Conservation (phyloP, 2,329 filamentous ascomycete species). For the Hymenoscyphus fructigenus region DNA sequence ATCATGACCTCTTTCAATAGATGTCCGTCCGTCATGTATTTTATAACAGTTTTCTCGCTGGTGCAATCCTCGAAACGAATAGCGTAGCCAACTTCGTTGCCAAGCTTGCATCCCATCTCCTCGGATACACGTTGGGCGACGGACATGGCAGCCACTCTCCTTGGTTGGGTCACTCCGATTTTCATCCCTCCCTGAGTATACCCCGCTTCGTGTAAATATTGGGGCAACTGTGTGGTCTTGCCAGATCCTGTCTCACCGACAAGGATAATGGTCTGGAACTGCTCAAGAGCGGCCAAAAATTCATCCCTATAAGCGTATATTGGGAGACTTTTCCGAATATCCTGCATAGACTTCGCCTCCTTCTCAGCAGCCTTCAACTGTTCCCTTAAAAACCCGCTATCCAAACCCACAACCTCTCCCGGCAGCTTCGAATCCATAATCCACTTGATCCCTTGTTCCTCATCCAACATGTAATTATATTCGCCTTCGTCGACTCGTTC, state of each 20-base stretch:
- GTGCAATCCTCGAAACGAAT: constrained; percentile 97
- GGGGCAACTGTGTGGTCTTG: constrained; percentile 61
- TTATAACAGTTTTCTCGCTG: constrained; percentile 83
- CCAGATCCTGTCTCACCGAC: constrained; percentile 45
- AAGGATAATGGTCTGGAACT: constrained; percentile 74
- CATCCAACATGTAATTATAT: too few relatives aligned
- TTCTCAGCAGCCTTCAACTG: too few relatives aligned
- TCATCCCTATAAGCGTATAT: constrained; percentile 86
- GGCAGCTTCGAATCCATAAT: too few relatives aligned
- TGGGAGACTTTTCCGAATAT: constrained; percentile 52
- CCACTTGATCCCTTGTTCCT: too few relatives aligned
- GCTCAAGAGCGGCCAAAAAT: constrained; percentile 79
- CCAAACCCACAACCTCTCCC: too few relatives aligned
- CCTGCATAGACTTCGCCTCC: too few relatives aligned
- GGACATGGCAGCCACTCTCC: constrained; percentile 95
- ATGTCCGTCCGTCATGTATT: constrained; percentile 99
- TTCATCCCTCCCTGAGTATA: constrained; percentile 77
- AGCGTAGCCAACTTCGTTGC: constrained; percentile 92
- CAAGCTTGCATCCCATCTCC: constrained; percentile 87
- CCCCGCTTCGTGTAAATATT: constrained; percentile 80
- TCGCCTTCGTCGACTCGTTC: too few relatives aligned
- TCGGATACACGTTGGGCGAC: constrained; percentile 95
- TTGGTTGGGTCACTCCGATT: constrained; percentile 93
- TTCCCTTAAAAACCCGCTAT: too few relatives aligned
- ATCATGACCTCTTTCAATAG: constrained; percentile 91